These are phyloP conservation scores for Salisapilia sapeloensis DNA, from an alignment of 352 stramenopile genomes.

Conservation along the genomic window DNA sequence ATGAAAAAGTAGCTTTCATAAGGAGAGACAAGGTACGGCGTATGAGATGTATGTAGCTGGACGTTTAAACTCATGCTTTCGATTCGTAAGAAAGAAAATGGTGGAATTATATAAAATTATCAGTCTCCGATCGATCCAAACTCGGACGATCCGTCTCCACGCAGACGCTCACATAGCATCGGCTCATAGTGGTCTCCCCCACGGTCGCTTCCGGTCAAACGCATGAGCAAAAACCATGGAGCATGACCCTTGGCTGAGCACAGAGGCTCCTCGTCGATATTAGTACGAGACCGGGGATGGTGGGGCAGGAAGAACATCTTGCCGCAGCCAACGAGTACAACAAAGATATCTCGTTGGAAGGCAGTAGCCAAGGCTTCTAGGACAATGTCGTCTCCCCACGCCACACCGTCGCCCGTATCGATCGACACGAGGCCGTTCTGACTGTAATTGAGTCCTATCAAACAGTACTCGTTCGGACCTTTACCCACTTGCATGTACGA, in stretches of 20 bases:
- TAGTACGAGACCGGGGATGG: conserved; percentile 24
- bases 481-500: conserved; percentile 74
- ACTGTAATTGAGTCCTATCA: conserved; percentile 73
- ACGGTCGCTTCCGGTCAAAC: conserved; percentile 65
- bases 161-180: conserved; percentile 71
- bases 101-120: too few relatives aligned
- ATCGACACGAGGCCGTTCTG: conserved; percentile 58
- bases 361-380: conserved; percentile 71
- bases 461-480: conserved; percentile 55
- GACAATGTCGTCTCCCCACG: conserved; percentile 77
- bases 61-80: conserved; percentile 78
- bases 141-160: conserved; percentile 64
- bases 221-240: conserved; percentile 80
- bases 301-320: conserved; percentile 84
- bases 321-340: conserved; percentile 70
- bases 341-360: conserved; percentile 79
- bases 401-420: conserved; percentile 70
- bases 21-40: conserved; percentile 62
- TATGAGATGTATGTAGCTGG: conserved; percentile 27
- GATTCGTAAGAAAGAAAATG: too few relatives aligned
- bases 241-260: conserved; percentile 41
- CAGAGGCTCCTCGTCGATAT: conserved; percentile 9
- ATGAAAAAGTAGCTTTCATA: conserved; percentile 70
- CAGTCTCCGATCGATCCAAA: conserved; percentile 73
- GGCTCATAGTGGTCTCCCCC: conserved; percentile 80